Percentiles rank a stretch among this genome's conserved stretches.
These are phyloP conservation scores for Citrus medica DNA, from an alignment of 345 rosid species.

Conservation along the genomic window DNA sequence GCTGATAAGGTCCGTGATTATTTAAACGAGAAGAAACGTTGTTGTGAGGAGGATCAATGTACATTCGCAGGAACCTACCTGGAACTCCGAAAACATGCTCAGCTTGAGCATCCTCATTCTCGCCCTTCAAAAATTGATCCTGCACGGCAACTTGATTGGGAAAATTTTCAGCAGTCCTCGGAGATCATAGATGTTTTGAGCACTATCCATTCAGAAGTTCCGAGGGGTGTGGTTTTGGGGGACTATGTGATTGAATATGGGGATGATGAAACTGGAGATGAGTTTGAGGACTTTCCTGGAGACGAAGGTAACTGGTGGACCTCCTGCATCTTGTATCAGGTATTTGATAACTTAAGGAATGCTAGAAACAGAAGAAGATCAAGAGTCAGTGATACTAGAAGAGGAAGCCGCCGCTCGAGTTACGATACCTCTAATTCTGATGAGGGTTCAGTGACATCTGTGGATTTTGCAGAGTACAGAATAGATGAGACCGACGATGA, in stretches of 20 bases:
- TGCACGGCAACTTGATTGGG: conserved; percentile 91
- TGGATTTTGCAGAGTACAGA: conserved; percentile 75
- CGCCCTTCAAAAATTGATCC: conserved; percentile 90
- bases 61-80: conserved; percentile 56
- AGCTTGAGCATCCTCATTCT: conserved; percentile 78
- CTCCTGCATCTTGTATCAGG: conserved; percentile 84
- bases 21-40: conserved; percentile 72
- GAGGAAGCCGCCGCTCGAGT: conserved; percentile 68
- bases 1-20: conserved; percentile 67
- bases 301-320: conserved; percentile 94
- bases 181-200: conserved; percentile 93
- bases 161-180: conserved; percentile 94
- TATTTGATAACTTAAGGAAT: conserved; percentile 83
- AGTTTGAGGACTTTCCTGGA: conserved; percentile 76
- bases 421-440: conserved; percentile 79
- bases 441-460: conserved; percentile 84
- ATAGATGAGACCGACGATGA: conserved; percentile 87
- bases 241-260: conserved; percentile 98
- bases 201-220: conserved; percentile 96
- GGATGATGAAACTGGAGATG: conserved; percentile 83
- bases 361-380: conserved; percentile 87
- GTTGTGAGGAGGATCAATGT: conserved; percentile 75
- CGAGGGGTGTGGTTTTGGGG: conserved; percentile 90
- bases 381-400: conserved; percentile 64
- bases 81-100: conserved; percentile 73